These are phyloP conservation scores for Herpetomonas muscarum DNA, from an alignment of 208 protist genomes.

Conservation along the genomic window DNA sequence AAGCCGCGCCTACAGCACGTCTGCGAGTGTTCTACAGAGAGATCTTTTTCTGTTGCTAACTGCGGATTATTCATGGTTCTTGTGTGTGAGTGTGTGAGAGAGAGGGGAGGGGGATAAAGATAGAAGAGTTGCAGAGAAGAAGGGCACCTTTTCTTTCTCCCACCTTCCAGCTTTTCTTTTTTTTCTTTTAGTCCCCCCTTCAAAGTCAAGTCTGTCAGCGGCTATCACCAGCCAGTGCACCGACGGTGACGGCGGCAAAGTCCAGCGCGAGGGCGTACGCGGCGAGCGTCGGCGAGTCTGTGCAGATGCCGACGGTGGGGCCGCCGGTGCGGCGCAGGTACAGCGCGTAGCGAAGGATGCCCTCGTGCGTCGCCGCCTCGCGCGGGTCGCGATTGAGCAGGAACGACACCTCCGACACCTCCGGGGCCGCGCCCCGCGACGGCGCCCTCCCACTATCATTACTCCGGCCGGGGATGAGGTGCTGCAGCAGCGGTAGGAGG, in stretches of 20 bases:
- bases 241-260: conserved; percentile 48
- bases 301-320: conserved; percentile 49
- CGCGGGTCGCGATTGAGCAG: conserved; percentile 41
- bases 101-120: too few relatives aligned
- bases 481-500: conserved; percentile 12
- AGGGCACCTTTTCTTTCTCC: too few relatives aligned
- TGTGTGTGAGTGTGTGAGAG: neutral
- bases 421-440: neutral
- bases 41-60: too few relatives aligned
- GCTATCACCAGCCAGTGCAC: conserved; percentile 13
- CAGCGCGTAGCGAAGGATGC: conserved; percentile 45
- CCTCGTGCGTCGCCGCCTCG: conserved; percentile 32
- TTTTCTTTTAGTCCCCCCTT: too few relatives aligned
- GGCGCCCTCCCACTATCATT: neutral
- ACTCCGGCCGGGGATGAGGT: neutral
- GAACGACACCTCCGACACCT: conserved; percentile 24
- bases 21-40: too few relatives aligned
- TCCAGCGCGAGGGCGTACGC: conserved; percentile 62
- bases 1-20: too few relatives aligned
- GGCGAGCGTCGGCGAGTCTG: conserved; percentile 57
- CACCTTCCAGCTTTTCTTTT: too few relatives aligned
- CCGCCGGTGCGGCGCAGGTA: conserved; percentile 29
- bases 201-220: too few relatives aligned
- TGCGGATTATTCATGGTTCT: neutral
- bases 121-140: too few relatives aligned